Evolutionary conservation across 805 yeast genomes (phyloP), one percentile per base, ranked within the genome.

Genomic region (Metschnikowia aberdeeniae): DNA sequence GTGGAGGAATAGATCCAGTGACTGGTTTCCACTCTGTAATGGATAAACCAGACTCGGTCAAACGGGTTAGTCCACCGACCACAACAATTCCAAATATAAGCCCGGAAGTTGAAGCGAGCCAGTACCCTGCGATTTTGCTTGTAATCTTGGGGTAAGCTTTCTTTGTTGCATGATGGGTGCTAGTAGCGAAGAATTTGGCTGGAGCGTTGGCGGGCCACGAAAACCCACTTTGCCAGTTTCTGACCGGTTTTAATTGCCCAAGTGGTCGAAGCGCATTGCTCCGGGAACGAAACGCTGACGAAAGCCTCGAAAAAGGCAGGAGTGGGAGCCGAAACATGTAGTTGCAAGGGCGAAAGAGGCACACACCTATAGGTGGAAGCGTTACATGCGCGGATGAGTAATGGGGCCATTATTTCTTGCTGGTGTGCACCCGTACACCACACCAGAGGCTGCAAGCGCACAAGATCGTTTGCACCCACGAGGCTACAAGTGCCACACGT

Each of bases 11-110:
- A 1, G 95, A 70, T 38, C 99, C 99, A 0, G 99, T 89, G 24
- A 93, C 89, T 1, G 99, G 99, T 63, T 83, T 88, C 99, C 99
- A 93, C 61, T 93, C 99, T 1, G 98, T 93, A 62, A 93, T 93
- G 39, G 96, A 86, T 37, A 93, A 72, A 0, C 99, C 99, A 0
- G 96, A 87, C 61, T 93, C 99, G 0, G 99, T 93, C 36, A 93
- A 74, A 58, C 99, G 78, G 0, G 99, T 93, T 37, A 93, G 73
- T 0, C 99, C 99, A 37, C 99, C 99, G 5, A 93, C 73, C n/a
- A 93, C 82, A 12, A 93, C 98, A 50, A 93, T 93, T 30, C 95
- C 97, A 64, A 93, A 93, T 1, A 93, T 96, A 12, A 93, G 69
- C 0, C 86, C 84, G 1, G 97, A 86, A 0, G 95, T 83, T 20